phyloP scores from a whole-genome alignment of 2,329 filamentous ascomycete genomes.

The Fusarium globosum region DNA sequence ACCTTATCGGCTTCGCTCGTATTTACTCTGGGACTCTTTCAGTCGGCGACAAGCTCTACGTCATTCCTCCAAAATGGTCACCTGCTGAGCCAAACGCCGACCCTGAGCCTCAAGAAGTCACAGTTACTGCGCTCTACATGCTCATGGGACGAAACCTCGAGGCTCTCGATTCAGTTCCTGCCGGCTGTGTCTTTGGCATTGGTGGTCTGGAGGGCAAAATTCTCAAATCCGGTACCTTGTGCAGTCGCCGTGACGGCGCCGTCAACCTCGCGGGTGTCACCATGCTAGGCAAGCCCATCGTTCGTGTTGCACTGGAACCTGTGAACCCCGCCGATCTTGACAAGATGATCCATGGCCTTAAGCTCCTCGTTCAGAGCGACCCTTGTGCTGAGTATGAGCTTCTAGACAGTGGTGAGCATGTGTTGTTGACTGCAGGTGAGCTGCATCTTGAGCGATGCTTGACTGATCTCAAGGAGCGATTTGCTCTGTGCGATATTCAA shows the following conservation, averaged over 20 bases:
- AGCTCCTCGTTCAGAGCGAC: constrained; percentile 91
- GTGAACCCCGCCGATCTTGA: constrained; percentile 89
- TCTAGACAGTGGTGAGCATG: constrained; percentile 91
- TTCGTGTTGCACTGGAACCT: constrained; percentile 94
- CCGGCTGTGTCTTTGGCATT: constrained; percentile 95
- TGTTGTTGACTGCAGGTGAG: constrained; percentile 93
- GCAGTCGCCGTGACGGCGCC: constrained; percentile 85
- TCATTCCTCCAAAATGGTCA: constrained; percentile 92
- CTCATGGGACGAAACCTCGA: constrained; percentile 95
- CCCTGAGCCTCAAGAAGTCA: constrained; percentile 83
- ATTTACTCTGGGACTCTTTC: constrained; percentile 91
- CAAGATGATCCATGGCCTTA: constrained; percentile 92
- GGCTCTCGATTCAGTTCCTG: constrained; percentile 83
- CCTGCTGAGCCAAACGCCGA: constrained; percentile 78
- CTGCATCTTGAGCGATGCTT: constrained; percentile 93
- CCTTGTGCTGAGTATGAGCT: constrained; percentile 97
- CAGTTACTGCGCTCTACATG: constrained; percentile 88
- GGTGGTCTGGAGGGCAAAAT: constrained; percentile 91
- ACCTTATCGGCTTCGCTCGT: constrained; percentile 92
- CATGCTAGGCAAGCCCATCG: constrained; percentile 87
- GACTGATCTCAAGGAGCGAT: constrained; percentile 91
- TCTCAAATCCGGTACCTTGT: constrained; percentile 95
- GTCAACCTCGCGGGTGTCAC: constrained; percentile 90
- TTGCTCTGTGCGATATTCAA: constrained; percentile 94
- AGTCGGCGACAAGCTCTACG: constrained; percentile 91